A percentile compares a stretch with the other conserved stretches of the same genome.
Evolutionary conservation across 257 asterid genomes (phyloP).

Genomic region (Eucommia ulmoides): DNA sequence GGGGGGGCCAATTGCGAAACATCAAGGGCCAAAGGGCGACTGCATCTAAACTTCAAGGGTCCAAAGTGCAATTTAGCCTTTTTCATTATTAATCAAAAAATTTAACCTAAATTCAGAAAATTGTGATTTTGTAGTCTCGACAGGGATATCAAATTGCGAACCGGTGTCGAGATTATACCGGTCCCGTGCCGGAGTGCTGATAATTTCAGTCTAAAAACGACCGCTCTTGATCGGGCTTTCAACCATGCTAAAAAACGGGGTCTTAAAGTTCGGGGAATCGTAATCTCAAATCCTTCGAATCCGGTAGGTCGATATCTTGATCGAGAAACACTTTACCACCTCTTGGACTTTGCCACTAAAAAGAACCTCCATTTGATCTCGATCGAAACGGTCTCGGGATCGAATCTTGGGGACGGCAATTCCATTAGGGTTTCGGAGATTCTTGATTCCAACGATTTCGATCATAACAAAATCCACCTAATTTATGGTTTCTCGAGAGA

Average conservation of each 20-base stretch:
- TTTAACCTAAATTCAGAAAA: too few relatives aligned
- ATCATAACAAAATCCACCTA: slow-evolving; percentile 38
- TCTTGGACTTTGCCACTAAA: slow-evolving; percentile 48
- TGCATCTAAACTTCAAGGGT: too few relatives aligned
- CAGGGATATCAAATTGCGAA: slow-evolving; percentile 52
- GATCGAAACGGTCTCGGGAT: slow-evolving; percentile 37
- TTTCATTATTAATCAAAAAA: too few relatives aligned
- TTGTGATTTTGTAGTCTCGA: slow-evolving; percentile 65
- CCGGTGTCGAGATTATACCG: slow-evolving; percentile 50
- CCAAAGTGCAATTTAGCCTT: too few relatives aligned
- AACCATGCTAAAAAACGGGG: slow-evolving; percentile 63
- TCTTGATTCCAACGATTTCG: slow-evolving; percentile 27
- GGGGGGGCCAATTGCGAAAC: too few relatives aligned
- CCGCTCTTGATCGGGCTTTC: slow-evolving; percentile 47
- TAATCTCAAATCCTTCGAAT: slow-evolving; percentile 51
- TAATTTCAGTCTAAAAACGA: slow-evolving; percentile 35
- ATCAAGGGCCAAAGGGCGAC: too few relatives aligned
- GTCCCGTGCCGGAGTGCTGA: slow-evolving; percentile 67
- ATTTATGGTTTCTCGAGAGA: slow-evolving; percentile 44
- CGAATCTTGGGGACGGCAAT: slow-evolving; percentile 33
- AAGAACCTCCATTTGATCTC: slow-evolving; percentile 52
- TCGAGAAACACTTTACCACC: slow-evolving; percentile 33
- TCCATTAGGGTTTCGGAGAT: slow-evolving; percentile 47
- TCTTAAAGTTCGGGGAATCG: slow-evolving; percentile 46
- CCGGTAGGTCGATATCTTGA: slow-evolving; percentile 42